phyloP scores from a whole-genome alignment of 2,329 filamentous ascomycete species.

The Ascochyta rabiei region DNA sequence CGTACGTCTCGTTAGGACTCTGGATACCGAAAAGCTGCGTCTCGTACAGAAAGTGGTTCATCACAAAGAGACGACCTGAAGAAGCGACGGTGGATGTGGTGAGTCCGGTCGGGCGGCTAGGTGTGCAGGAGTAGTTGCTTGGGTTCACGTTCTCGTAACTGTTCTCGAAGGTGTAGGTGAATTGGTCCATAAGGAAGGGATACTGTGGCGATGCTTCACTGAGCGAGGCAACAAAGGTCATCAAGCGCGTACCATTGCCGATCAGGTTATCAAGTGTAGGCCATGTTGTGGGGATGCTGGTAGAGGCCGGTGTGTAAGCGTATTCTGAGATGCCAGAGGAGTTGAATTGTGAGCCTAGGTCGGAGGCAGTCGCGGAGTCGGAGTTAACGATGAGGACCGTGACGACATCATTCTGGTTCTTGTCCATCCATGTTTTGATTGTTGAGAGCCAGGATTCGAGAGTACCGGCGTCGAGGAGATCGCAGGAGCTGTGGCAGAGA shows the following conservation, averaged over 20 bases:
- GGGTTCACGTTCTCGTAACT: slow-evolving; percentile 67
- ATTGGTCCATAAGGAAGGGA: slow-evolving; percentile 69
- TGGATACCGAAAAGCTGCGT: slow-evolving; percentile 51
- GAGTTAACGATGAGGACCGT: slow-evolving; percentile 77
- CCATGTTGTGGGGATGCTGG: slow-evolving; percentile 63
- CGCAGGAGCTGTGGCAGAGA: slow-evolving; percentile 73
- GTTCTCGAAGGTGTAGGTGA: slow-evolving; percentile 74
- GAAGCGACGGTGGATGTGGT: slow-evolving; percentile 57
- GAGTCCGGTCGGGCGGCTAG: slow-evolving; percentile 67
- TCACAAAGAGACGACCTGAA: slow-evolving; percentile 68
- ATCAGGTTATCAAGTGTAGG: slow-evolving; percentile 76
- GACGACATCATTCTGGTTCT: slow-evolving; percentile 74
- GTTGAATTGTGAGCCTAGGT: slow-evolving; percentile 57
- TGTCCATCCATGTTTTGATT: slow-evolving; percentile 72
- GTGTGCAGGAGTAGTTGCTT: slow-evolving; percentile 72
- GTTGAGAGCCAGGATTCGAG: slow-evolving; percentile 67
- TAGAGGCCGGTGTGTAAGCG: slow-evolving; percentile 55
- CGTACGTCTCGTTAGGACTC: slow-evolving; percentile 53
- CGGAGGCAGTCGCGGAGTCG: slow-evolving; percentile 61
- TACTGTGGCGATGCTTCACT: slow-evolving; percentile 41
- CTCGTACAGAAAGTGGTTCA: slow-evolving; percentile 81
- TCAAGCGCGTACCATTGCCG: slow-evolving; percentile 65
- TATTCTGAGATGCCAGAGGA: slow-evolving; percentile 64
- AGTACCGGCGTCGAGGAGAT: slow-evolving; percentile 70
- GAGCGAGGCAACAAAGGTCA: slow-evolving; percentile 70